Conservation (phyloP, 169 alveolate genomes). For the Eimeria praecox region DNA sequence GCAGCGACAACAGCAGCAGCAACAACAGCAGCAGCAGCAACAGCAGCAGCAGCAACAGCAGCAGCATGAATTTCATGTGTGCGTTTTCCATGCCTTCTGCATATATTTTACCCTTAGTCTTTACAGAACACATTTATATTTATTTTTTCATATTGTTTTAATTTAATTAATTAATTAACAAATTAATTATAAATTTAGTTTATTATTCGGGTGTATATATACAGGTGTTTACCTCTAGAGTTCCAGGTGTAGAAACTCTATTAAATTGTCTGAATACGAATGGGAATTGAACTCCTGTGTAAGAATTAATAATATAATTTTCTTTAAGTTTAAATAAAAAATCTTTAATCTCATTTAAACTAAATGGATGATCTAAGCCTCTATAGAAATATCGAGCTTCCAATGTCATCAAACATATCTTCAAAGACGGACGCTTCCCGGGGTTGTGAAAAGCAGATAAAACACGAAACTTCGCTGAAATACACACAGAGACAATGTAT, state of each 20-base stretch:
- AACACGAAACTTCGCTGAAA: slow-evolving; percentile 88
- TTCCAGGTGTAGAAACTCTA: slow-evolving; percentile 81
- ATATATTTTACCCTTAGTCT: no score
- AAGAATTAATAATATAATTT: slow-evolving; percentile 86
- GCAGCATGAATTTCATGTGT: no score
- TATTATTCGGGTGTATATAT: background rate
- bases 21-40: no score
- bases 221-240: slow-evolving; percentile 71
- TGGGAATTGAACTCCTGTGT: slow-evolving; percentile 93
- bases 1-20: no score
- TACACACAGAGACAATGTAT: background rate
- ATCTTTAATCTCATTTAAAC: slow-evolving; percentile 92
- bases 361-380: slow-evolving; percentile 93
- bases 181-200: background rate
- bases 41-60: no score
- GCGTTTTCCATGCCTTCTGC: no score
- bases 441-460: slow-evolving; percentile 92
- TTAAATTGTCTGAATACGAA: slow-evolving; percentile 91
- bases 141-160: background rate
- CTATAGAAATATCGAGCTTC: slow-evolving; percentile 92
- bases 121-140: background rate
- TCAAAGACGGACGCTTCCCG: slow-evolving; percentile 93
- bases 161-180: no score
- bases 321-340: slow-evolving; percentile 90
- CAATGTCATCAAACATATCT: slow-evolving; percentile 90